These are phyloP conservation scores for Auricularia heimuer DNA, from an alignment of 768 basidiomycete genomes.

Conservation along the genomic window DNA sequence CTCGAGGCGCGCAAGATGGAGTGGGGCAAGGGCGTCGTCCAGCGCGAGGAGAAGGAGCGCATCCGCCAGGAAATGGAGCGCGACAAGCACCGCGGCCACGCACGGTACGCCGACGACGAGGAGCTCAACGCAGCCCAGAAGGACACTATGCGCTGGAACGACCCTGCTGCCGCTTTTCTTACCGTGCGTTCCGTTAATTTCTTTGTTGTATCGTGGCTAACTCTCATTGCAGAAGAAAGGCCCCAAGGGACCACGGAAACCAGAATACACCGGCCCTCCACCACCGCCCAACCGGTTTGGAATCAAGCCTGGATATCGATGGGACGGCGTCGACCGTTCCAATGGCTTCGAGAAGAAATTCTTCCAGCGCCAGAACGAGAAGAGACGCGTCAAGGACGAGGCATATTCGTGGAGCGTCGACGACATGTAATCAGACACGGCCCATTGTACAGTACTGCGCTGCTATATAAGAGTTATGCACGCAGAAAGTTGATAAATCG, in stretches of 20 bases:
- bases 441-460: too few species aligned
- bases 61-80: constrained; percentile 56
- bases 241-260: constrained; percentile 65
- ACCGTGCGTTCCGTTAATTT: constrained; percentile 42
- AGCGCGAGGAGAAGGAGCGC: constrained; percentile 70
- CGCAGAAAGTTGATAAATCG: too few species aligned
- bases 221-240: constrained; percentile 38
- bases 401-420: constrained; percentile 83
- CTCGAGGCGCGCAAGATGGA: constrained; percentile 88
- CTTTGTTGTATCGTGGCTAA: constrained; percentile 27
- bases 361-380: constrained; percentile 76
- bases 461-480: too few species aligned
- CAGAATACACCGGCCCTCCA: constrained; percentile 78
- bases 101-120: constrained; percentile 68
- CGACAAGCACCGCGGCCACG: constrained; percentile 55
- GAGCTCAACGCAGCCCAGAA: constrained; percentile 80
- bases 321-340: constrained; percentile 95
- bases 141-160: constrained; percentile 83
- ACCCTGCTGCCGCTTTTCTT: constrained; percentile 92
- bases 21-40: constrained; percentile 95
- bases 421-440: constrained; percentile 58
- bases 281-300: constrained; percentile 93
- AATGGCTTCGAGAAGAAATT: constrained; percentile 92
- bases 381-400: constrained; percentile 57
- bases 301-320: constrained; percentile 90